Evolutionary conservation across 768 basidiomycete species (phyloP), one percentile per base, ranked within the genome.

Genomic region (Phaeotremella fagi): DNA sequence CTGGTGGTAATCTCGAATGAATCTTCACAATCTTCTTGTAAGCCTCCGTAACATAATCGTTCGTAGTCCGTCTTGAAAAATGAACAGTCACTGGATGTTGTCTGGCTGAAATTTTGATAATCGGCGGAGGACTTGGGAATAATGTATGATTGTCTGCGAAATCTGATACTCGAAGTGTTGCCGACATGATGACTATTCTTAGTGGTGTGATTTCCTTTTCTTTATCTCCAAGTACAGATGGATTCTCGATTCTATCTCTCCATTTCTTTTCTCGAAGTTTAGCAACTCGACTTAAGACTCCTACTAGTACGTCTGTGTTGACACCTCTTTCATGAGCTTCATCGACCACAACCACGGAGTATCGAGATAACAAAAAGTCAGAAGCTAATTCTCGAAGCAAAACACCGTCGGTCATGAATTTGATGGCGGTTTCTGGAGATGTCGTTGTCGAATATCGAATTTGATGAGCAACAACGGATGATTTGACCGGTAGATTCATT

Each of bases 381-480:
- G 82, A 82, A 0, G 90, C 86, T 20, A 98, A 78, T 74, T 99
- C 95, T 50, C 95, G 85, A 15, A 99, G 78, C 28, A 99, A 78
- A 24, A 99, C 90, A 77, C 95, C 95, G 65, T 99, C 95, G 4
- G 95, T 99, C 92, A 98, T 97, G 79, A 98, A 99, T 74, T 98
- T 97, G 78, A 99, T 91, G 6, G 85, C 85, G 1, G 95, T 99
- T 20, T 82, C 80, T 0, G 89, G 80, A 3, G 90, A 90, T 0
- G 90, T 85, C 0, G 90, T 97, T 1, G 90, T 87, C 61, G 97
- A 94, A 70, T 98, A 99, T 56, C 95, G 87, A 57, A 99, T 97
- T 73, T 97, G 92, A 74, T 98, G 92, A 0, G 95, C 94, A 4
- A 98, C 89, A 23, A 82, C 79, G 0, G 85, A 85, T 0, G 75